Evolutionary conservation across 2,329 filamentous ascomycete genomes (phyloP).

Genomic region (Penicillium sp.): DNA sequence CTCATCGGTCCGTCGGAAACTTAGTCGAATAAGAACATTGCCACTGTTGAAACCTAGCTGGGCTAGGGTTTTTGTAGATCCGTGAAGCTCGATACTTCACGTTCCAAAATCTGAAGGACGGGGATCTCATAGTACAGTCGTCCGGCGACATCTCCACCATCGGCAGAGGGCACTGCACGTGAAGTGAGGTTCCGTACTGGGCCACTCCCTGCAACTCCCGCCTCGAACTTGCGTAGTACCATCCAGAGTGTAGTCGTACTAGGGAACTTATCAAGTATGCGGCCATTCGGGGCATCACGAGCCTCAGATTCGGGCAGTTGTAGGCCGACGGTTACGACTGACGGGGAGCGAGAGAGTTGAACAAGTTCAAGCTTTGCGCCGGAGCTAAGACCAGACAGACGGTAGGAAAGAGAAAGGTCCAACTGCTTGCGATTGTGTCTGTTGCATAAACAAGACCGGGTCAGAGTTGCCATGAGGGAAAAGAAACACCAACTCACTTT

Average conservation of each 20-base stretch:
- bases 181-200: conserved; percentile 77
- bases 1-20: conserved; percentile 71
- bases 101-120: conserved; percentile 77
- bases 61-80: conserved; percentile 83
- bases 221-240: conserved; percentile 85
- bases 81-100: conserved; percentile 71
- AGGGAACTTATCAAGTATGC: conserved; percentile 80
- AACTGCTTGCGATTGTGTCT: conserved; percentile 82
- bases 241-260: conserved; percentile 89
- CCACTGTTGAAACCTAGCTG: conserved; percentile 87
- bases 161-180: conserved; percentile 65
- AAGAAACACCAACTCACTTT: conserved; percentile 58
- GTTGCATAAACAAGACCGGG: conserved; percentile 1
- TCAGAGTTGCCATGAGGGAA: conserved; percentile 14
- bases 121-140: conserved; percentile 87
- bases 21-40: conserved; percentile 73
- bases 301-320: conserved; percentile 75
- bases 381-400: conserved; percentile 75
- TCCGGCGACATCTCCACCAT: conserved; percentile 60
- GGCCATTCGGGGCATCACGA: conserved; percentile 60
- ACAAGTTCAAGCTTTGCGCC: conserved; percentile 94
- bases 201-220: conserved; percentile 62
- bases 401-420: conserved; percentile 80
- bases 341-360: conserved; percentile 78
- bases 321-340: conserved; percentile 83